phyloP scores from a whole-genome alignment of 1,284 basidiomycete genomes.

The Fomitiporia mediterranea region DNA sequence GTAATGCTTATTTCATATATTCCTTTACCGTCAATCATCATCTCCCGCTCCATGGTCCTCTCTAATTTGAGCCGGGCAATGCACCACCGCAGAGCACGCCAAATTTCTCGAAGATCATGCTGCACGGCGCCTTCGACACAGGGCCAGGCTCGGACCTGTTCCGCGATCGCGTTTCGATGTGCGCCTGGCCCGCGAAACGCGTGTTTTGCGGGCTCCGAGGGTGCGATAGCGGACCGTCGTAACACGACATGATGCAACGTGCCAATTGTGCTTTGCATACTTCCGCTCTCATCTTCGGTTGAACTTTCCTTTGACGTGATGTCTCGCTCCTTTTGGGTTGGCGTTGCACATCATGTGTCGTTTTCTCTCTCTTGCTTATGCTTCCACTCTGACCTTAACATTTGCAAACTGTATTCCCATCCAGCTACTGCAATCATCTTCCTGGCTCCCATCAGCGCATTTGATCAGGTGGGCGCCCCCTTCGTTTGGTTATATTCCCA shows the following conservation, averaged over 20 bases:
- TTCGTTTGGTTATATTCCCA: slow-evolving; percentile 6
- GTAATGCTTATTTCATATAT: slow-evolving; percentile 32
- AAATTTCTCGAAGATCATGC: not conserved
- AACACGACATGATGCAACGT: slow-evolving; percentile 9
- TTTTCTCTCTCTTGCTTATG: not conserved
- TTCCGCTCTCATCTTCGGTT: not conserved
- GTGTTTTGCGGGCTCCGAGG: not conserved
- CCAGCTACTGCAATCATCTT: slow-evolving; percentile 71
- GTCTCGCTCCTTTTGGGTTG: not conserved
- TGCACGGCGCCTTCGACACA: not conserved
- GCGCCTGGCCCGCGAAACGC: not conserved
- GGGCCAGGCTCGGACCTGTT: not conserved
- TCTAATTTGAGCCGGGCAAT: too few species aligned
- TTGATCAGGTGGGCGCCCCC: slow-evolving; percentile 61
- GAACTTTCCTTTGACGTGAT: slow-evolving; percentile 5
- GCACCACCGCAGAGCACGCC: too few species aligned
- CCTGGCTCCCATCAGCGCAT: slow-evolving; percentile 75
- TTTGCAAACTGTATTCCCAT: slow-evolving; percentile 7
- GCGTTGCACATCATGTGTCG: not conserved
- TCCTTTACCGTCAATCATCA: not conserved
- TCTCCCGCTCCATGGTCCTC: not conserved
- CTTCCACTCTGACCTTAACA: not conserved
- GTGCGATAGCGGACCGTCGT: slow-evolving; percentile 2
- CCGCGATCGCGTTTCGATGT: not conserved
- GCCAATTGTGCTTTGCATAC: not conserved